phyloP scores from a whole-genome alignment of 192 early-diverging fungal species.

The Tieghemiomyces parasiticus region DNA sequence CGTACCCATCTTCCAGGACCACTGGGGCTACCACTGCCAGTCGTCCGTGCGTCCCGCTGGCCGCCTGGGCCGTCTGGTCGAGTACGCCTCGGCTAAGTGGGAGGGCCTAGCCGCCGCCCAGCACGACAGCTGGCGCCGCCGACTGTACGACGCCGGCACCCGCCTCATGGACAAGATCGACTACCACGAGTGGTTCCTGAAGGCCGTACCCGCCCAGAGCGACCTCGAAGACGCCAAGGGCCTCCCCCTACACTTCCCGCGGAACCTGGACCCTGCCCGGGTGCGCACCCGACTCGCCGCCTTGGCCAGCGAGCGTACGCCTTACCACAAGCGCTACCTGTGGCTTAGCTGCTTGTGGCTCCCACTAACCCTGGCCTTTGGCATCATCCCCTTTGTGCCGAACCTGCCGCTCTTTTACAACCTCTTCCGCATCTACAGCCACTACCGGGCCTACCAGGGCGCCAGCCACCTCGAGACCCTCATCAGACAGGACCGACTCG shows the following conservation, averaged over 20 bases:
- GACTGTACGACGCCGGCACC: constrained; percentile 39
- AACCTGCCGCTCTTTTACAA: constrained; percentile 71
- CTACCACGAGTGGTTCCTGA: constrained; percentile 61
- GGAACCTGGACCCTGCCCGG: constrained; percentile 23
- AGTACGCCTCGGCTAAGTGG: constrained; percentile 39
- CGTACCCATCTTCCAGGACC: constrained; percentile 31
- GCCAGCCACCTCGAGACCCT: constrained; percentile 23
- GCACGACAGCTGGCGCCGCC: constrained; percentile 34
- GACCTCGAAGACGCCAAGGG: constrained; percentile 12
- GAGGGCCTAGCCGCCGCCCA: constrained; percentile 23
- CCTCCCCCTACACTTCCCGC: constrained; percentile 27
- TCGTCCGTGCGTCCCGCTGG: constrained; percentile 25
- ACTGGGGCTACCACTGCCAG: constrained; percentile 37
- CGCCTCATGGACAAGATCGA: constrained; percentile 54
- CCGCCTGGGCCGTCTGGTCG: constrained; percentile 24
- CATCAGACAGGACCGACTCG: constrained; percentile 14
- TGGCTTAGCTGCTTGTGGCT: constrained; percentile 46
- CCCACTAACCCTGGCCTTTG: constrained; percentile 52
- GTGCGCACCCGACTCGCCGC: constrained; percentile 27
- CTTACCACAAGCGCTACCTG: constrained; percentile 60
- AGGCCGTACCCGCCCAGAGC: constrained; percentile 40
- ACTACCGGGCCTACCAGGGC: constrained; percentile 57
- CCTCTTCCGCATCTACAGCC: constrained; percentile 61
- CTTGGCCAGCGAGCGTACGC: constrained; percentile 31
- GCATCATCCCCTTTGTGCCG: constrained; percentile 52